Percentiles rank a stretch among this genome's conserved stretches.
These are phyloP conservation scores for Syncephalis plumigaleata DNA, from an alignment of 371 early-diverging fungal genomes.

Conservation along the genomic window DNA sequence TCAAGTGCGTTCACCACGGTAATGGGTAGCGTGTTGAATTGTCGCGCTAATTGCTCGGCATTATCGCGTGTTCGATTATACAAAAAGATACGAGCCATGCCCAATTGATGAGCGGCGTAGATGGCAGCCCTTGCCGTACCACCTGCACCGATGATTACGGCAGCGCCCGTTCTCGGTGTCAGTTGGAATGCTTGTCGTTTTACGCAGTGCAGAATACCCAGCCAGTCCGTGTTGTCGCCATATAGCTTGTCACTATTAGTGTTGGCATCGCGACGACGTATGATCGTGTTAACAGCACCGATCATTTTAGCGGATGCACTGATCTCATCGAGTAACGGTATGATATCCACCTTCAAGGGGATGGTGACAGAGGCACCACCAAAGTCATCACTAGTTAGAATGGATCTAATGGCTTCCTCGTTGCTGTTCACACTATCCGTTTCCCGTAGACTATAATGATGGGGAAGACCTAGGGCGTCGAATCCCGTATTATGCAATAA, in stretches of 20 bases:
- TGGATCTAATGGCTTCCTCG: constrained; percentile 32
- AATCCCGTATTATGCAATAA: constrained; percentile 86
- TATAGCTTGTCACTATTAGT: no score
- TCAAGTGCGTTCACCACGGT: constrained; percentile 8
- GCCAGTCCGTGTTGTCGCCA: constrained; percentile 92
- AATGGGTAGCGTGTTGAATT: constrained; percentile 31
- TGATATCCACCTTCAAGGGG: constrained; percentile 76
- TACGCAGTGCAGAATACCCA: constrained; percentile 47
- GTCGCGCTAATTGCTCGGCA: constrained; percentile 46
- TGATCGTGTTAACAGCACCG: constrained; percentile 88
- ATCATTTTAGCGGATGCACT: constrained; percentile 63
- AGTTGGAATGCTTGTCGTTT: neutral
- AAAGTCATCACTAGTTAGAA: constrained; percentile 43
- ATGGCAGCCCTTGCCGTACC: constrained; percentile 90
- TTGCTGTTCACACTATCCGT: constrained; percentile 33
- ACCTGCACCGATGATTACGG: constrained; percentile 90
- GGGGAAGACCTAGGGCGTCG: constrained; percentile 62
- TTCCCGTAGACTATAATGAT: constrained; percentile 44
- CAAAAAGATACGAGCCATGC: constrained; percentile 42
- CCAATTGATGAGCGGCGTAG: constrained; percentile 65
- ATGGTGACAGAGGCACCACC: constrained; percentile 93
- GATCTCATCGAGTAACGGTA: constrained; percentile 47
- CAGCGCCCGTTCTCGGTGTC: constrained; percentile 1
- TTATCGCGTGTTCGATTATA: constrained; percentile 78
- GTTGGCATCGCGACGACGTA: constrained; percentile 12